Evolutionary conservation across 176 grass and related monocot species (phyloP).

Genomic region (Carex scoparia): DNA sequence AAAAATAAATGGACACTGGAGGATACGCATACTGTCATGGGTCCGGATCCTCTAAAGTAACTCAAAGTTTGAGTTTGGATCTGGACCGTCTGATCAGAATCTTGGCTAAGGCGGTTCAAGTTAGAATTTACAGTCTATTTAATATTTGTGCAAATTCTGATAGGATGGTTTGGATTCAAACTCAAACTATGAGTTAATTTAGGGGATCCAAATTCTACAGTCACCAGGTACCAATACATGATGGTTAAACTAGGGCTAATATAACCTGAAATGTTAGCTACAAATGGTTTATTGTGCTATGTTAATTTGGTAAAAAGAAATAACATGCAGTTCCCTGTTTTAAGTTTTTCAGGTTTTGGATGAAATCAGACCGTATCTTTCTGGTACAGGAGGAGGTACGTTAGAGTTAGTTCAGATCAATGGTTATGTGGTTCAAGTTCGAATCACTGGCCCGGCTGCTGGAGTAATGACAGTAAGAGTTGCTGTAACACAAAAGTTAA

Average conservation of each 20-base stretch:
- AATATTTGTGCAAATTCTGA: too few relatives aligned
- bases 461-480: slow-evolving; percentile 92
- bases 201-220: too few relatives aligned
- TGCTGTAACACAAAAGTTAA: slow-evolving; percentile 82
- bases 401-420: slow-evolving; percentile 70
- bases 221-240: neutral
- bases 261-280: neutral
- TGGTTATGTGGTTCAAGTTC: slow-evolving; percentile 60
- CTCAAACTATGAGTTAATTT: too few relatives aligned
- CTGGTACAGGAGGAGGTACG: slow-evolving; percentile 76
- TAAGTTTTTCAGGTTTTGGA: slow-evolving; percentile 54
- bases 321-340: neutral
- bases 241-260: neutral
- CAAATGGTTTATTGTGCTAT: neutral
- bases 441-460: slow-evolving; percentile 72
- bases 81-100: too few relatives aligned
- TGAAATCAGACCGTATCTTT: slow-evolving; percentile 94
- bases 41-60: too few relatives aligned
- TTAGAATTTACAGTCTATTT: too few relatives aligned
- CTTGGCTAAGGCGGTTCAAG: too few relatives aligned
- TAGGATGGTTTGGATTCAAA: too few relatives aligned
- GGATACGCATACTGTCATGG: neutral
- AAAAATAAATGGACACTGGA: neutral
- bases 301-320: neutral
- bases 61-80: too few relatives aligned